A percentile compares a stretch with the other conserved stretches of the same genome.
Evolutionary conservation across 2,329 filamentous ascomycete genomes (phyloP).

Genomic region (Trichoderma pleuroti): DNA sequence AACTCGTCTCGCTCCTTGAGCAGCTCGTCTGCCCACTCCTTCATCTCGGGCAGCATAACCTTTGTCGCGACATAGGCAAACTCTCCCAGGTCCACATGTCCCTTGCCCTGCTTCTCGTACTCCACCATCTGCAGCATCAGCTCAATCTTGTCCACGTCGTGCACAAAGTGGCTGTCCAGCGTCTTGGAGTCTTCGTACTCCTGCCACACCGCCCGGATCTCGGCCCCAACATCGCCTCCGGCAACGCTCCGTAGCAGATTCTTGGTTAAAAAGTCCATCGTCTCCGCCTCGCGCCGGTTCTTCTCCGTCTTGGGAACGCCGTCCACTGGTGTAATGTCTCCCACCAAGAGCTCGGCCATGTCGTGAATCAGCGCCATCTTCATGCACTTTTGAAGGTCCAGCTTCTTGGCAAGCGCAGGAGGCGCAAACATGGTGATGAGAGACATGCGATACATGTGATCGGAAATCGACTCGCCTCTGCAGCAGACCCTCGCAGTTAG

Average conservation of each 20-base stretch:
- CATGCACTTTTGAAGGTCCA: slow-evolving; percentile 81
- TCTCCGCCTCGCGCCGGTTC: slow-evolving; percentile 76
- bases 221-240: slow-evolving; percentile 63
- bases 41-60: slow-evolving; percentile 73
- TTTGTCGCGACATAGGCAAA: slow-evolving; percentile 75
- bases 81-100: slow-evolving; percentile 73
- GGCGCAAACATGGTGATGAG: slow-evolving; percentile 92
- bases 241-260: slow-evolving; percentile 70
- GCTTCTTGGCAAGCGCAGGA: slow-evolving; percentile 61
- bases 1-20: slow-evolving; percentile 71
- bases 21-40: slow-evolving; percentile 73
- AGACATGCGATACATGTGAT: slow-evolving; percentile 99
- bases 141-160: slow-evolving; percentile 97
- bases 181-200: slow-evolving; percentile 92
- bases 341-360: slow-evolving; percentile 93
- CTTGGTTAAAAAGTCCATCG: slow-evolving; percentile 86
- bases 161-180: slow-evolving; percentile 81
- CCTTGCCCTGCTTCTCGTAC: slow-evolving; percentile 73
- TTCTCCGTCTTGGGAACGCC: slow-evolving; percentile 84
- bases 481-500: background rate
- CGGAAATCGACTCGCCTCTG: slow-evolving; percentile 84
- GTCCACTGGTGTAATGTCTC: slow-evolving; percentile 94
- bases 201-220: slow-evolving; percentile 80
- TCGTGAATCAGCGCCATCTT: slow-evolving; percentile 97
- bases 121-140: slow-evolving; percentile 92